Conservation (phyloP, 1,284 basidiomycete species). For the Uromyces viciae-fabae region DNA sequence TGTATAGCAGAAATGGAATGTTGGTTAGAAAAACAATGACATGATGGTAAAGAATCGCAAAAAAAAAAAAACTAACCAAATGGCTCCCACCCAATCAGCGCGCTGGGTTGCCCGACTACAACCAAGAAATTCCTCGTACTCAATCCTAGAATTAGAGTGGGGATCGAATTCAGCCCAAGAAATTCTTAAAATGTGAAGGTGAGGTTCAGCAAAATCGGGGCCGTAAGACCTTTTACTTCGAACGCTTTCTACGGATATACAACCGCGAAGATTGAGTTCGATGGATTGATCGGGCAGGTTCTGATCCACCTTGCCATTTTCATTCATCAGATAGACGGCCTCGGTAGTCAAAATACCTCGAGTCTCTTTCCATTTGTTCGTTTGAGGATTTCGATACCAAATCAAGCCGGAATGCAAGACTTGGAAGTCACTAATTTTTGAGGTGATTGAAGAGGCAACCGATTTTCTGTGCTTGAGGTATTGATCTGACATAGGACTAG, state of each 20-base stretch:
- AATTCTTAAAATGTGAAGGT: constrained; percentile 42
- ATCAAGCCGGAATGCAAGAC: constrained; percentile 34
- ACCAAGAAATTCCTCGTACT: constrained; percentile 40
- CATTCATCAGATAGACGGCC: constrained; percentile 36
- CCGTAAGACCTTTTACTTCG: constrained; percentile 42
- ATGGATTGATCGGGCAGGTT: constrained; percentile 24
- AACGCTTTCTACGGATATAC: constrained; percentile 40
- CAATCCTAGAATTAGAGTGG: constrained; percentile 34
- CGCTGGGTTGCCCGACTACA: constrained; percentile 42
- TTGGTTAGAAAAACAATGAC: not conserved
- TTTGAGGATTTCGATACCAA: constrained; percentile 41
- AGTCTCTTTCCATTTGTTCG: constrained; percentile 35
- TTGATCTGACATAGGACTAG: constrained; percentile 26
- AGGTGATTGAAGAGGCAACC: constrained; percentile 39
- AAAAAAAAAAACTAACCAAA: constrained; percentile 30
- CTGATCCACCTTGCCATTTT: constrained; percentile 39
- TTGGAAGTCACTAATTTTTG: constrained; percentile 31
- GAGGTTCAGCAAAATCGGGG: constrained; percentile 38
- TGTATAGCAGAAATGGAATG: not conserved
- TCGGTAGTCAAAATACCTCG: constrained; percentile 36
- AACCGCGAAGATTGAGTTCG: constrained; percentile 31
- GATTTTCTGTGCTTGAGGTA: constrained; percentile 36
- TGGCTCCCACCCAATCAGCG: constrained; percentile 44
- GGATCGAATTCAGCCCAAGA: constrained; percentile 43
- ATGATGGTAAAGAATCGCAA: not conserved